Percentiles rank a stretch among this genome's conserved stretches.
Evolutionary conservation across 176 grass and related monocot genomes (phyloP).

Genomic region (Guadua angustifolia): DNA sequence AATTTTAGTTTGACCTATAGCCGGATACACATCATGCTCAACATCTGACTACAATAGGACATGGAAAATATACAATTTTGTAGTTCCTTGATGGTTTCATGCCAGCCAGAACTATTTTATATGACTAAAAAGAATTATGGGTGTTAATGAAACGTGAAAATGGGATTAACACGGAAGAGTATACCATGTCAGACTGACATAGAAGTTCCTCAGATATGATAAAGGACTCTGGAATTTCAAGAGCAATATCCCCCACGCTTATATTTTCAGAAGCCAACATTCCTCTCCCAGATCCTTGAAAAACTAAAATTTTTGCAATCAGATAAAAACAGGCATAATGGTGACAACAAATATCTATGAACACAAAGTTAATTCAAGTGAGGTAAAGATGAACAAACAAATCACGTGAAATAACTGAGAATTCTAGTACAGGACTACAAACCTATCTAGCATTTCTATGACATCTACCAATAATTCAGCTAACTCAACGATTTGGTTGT

Average conservation of each 20-base stretch:
- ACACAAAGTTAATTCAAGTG: too few relatives aligned
- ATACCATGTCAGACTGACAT: slow-evolving; percentile 77
- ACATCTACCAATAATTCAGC: slow-evolving; percentile 27
- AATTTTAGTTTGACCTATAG: neutral
- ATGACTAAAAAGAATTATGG: neutral
- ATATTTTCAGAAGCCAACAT: slow-evolving; percentile 78
- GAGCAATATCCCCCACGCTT: slow-evolving; percentile 65
- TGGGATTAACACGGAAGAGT: slow-evolving; percentile 24
- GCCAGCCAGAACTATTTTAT: slow-evolving; percentile 11
- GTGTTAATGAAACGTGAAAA: slow-evolving; percentile 12
- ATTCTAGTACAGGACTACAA: neutral
- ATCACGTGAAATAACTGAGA: neutral
- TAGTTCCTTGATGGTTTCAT: neutral
- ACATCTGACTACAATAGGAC: too few relatives aligned
- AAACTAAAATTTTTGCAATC: too few relatives aligned
- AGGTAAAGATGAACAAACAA: too few relatives aligned
- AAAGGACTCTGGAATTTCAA: slow-evolving; percentile 88
- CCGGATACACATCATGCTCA: neutral
- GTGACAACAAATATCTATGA: too few relatives aligned
- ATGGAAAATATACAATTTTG: too few relatives aligned
- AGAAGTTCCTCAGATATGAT: slow-evolving; percentile 90
- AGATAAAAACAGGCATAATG: too few relatives aligned
- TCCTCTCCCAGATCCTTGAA: too few relatives aligned
- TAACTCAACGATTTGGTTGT: slow-evolving; percentile 5
- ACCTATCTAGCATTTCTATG: neutral